Evolutionary conservation across 73 alveolate species (phyloP), one percentile per base, ranked within the genome.

Genomic region (Paramecium sexaurelia): DNA sequence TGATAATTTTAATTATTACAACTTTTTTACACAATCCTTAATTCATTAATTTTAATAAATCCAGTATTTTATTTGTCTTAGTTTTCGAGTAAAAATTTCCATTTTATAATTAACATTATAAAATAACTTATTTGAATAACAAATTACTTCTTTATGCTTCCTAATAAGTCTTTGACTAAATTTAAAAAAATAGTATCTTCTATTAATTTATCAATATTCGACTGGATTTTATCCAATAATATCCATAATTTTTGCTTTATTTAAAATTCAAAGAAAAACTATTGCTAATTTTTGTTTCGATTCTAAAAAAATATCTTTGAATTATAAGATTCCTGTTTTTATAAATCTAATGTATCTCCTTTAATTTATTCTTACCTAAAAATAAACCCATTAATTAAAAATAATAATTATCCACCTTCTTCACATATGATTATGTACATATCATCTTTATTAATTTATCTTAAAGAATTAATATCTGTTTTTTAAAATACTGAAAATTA

Each of bases 391-490:
- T 88, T 13, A 88, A 45, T 26, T 69, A 37, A 41, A 88, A n/a
- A n/a, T n/a, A n/a, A 88, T 24, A 88, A 32, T 43, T 88, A 61
- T 15, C 67, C 35, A 1, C 94, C 69, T 41, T 88, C 94, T 68
- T 88, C 87, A 55, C 43, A 69, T 5, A 91, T 69, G 13, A 88
- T 82, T n/a, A 88, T 91, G n/a, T 91, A 90, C 73, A 88, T 41
- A 88, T 88, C 94, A 88, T 88, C 94, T 69, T 57, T 68, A 55
- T 88, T 91, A 68, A 88, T 66, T 68, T 82, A 68, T 69, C 94
- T 67, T n/a, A 24, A 88, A 88, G n/a, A 36, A 55, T 88, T 88
- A 69, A 68, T 68, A 88, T n/a, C n/a, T n/a, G n/a, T n/a, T n/a
- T n/a, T n/a, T n/a, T n/a, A n/a, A n/a, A n/a, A n/a, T n/a, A 45